Evolutionary conservation across 495 filamentous ascomycete species (phyloP).

Genomic region (Paragyromitra xinjiangensis): DNA sequence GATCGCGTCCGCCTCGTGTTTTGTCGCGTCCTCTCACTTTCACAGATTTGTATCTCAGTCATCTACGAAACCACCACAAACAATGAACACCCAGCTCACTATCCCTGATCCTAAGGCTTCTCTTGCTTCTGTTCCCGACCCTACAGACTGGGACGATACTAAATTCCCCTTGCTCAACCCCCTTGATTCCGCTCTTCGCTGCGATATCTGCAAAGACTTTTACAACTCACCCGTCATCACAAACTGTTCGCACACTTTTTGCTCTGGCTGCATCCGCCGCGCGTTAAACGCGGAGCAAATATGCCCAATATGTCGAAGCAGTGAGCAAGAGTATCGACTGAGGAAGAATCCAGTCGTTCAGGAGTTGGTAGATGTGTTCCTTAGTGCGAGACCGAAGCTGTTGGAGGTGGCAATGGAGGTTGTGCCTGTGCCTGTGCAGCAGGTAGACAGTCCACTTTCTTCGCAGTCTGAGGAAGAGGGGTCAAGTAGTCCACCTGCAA

Average conservation of each 20-base stretch:
- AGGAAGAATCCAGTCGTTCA: slow-evolving; percentile 83
- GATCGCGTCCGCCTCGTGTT: slow-evolving; percentile 33
- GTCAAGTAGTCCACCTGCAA: slow-evolving; percentile 31
- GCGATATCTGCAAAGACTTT: slow-evolving; percentile 98
- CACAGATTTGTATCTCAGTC: background rate
- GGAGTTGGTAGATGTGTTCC: slow-evolving; percentile 84
- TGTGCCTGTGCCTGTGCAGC: slow-evolving; percentile 59
- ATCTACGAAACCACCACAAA: background rate
- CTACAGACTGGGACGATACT: slow-evolving; percentile 92
- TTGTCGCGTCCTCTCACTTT: slow-evolving; percentile 15
- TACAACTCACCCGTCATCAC: slow-evolving; percentile 93
- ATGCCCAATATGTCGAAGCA: slow-evolving; percentile 81
- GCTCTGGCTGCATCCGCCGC: slow-evolving; percentile 90
- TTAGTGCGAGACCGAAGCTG: slow-evolving; percentile 68
- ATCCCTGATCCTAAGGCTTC: slow-evolving; percentile 1
- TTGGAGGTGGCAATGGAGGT: slow-evolving; percentile 70
- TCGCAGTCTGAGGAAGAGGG: slow-evolving; percentile 50
- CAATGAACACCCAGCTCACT: slow-evolving; percentile 28
- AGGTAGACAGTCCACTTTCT: slow-evolving; percentile 20
- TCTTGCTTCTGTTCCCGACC: slow-evolving; percentile 69
- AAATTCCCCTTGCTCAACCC: slow-evolving; percentile 73
- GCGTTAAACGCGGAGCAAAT: slow-evolving; percentile 80
- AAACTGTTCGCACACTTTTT: slow-evolving; percentile 94
- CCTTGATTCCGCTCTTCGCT: slow-evolving; percentile 87
- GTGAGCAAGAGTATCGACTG: slow-evolving; percentile 82